Evolutionary conservation across 2,329 filamentous ascomycete genomes (phyloP).

Genomic region (Hymenoscyphus scutula): DNA sequence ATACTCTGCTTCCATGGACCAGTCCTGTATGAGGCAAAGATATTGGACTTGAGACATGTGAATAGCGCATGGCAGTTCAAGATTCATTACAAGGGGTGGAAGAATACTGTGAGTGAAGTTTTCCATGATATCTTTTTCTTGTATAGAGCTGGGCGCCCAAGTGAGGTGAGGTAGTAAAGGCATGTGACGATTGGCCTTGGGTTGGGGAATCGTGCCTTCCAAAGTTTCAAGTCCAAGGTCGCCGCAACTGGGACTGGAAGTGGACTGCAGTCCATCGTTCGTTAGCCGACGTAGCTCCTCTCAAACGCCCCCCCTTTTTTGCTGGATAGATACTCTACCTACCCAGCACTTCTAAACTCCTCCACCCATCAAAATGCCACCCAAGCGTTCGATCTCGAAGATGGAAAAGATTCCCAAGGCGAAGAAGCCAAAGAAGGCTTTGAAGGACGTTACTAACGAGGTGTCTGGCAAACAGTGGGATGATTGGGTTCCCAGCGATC

Average conservation of each 20-base stretch:
- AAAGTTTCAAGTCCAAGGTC: slow-evolving; percentile 7
- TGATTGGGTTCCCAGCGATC: slow-evolving; percentile 94
- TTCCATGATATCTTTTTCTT: background rate
- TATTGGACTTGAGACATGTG: slow-evolving; percentile 71
- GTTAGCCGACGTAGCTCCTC: slow-evolving; percentile 2
- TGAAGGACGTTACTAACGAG: slow-evolving; percentile 18
- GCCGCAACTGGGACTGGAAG: background rate
- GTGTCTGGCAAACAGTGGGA: slow-evolving; percentile 66
- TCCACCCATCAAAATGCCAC: background rate
- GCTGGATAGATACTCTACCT: background rate
- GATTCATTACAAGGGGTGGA: slow-evolving; percentile 99
- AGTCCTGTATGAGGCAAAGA: slow-evolving; percentile 95
- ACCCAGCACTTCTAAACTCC: background rate
- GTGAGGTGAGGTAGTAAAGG: background rate
- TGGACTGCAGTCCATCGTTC: background rate
- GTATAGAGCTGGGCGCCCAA: background rate
- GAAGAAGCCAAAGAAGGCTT: background rate
- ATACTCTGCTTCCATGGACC: slow-evolving; percentile 97
- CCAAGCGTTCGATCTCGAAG: background rate
- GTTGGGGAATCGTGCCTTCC: slow-evolving; percentile 9
- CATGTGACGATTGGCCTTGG: background rate
- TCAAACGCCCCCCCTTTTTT: background rate
- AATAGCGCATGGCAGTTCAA: slow-evolving; percentile 78
- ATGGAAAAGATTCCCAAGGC: background rate
- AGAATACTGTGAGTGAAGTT: slow-evolving; percentile 71